Percentiles rank a stretch among this genome's conserved stretches.
These are phyloP conservation scores for Citrullus amarus DNA, from an alignment of 306 rosid species.

Conservation along the genomic window DNA sequence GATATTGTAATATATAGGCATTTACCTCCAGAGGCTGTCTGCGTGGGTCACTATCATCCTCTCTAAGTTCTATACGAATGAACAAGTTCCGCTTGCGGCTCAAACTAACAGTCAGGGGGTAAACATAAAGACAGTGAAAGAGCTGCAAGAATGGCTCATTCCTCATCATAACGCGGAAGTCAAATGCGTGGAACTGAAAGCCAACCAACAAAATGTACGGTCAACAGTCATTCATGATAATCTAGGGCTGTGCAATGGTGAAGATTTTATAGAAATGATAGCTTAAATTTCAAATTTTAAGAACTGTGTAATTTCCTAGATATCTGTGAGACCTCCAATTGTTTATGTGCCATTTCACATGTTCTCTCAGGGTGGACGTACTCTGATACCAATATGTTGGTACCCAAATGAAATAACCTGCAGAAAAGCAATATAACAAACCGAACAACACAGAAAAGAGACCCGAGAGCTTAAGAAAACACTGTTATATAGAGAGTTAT, in stretches of 20 bases:
- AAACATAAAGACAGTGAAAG: conserved; percentile 87
- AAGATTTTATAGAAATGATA: neutral
- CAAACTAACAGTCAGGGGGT: conserved; percentile 87
- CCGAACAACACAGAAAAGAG: too few relatives aligned
- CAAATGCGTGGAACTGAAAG: conserved; percentile 91
- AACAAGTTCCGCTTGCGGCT: conserved; percentile 95
- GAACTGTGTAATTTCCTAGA: neutral
- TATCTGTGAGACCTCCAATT: neutral
- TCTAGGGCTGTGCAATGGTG: neutral
- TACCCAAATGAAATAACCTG: too few relatives aligned
- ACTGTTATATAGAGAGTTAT: too few relatives aligned
- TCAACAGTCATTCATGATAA: conserved; percentile 1
- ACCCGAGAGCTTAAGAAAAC: too few relatives aligned
- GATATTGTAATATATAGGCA: neutral
- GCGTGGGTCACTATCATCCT: conserved; percentile 79
- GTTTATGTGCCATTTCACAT: too few relatives aligned
- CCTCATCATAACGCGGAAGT: conserved; percentile 90
- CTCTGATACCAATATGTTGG: too few relatives aligned
- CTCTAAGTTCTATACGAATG: conserved; percentile 76
- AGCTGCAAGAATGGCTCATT: conserved; percentile 99
- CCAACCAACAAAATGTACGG: conserved; percentile 14
- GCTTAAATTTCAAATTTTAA: neutral
- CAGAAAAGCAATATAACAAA: too few relatives aligned
- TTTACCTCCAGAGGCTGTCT: conserved; percentile 90
- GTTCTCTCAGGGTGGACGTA: too few relatives aligned